These are phyloP conservation scores for Fulvia fulva DNA, from an alignment of 2,329 filamentous ascomycete species.

Conservation along the genomic window DNA sequence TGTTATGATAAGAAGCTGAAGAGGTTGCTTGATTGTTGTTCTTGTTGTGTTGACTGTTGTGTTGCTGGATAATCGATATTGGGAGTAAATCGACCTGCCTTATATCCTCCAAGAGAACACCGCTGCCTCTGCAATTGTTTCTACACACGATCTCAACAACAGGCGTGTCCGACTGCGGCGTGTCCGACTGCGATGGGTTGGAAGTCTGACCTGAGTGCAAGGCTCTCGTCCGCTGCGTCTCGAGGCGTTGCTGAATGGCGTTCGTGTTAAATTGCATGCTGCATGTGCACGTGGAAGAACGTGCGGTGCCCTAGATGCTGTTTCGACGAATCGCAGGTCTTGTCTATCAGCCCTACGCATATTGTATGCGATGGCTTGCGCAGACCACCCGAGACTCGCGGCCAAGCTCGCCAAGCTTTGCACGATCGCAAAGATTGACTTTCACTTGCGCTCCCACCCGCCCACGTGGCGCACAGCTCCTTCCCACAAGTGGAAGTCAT, in stretches of 20 bases:
- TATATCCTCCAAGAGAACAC: background rate
- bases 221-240: background rate
- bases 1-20: background rate
- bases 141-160: background rate
- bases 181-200: background rate
- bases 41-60: constrained; percentile 1
- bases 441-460: background rate
- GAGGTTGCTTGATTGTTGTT: background rate
- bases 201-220: background rate
- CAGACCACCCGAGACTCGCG: background rate
- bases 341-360: background rate
- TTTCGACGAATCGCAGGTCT: background rate
- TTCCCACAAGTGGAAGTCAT: background rate
- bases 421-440: background rate
- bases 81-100: background rate
- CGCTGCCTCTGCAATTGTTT: background rate
- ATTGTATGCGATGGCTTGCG: background rate
- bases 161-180: background rate
- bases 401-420: background rate
- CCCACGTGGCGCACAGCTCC: background rate
- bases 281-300: background rate
- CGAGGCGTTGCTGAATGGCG: background rate
- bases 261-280: background rate
- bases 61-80: background rate
- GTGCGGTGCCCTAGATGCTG: background rate